These are phyloP conservation scores for Olyra latifolia DNA, from an alignment of 176 grass and related monocot genomes.

Conservation along the genomic window DNA sequence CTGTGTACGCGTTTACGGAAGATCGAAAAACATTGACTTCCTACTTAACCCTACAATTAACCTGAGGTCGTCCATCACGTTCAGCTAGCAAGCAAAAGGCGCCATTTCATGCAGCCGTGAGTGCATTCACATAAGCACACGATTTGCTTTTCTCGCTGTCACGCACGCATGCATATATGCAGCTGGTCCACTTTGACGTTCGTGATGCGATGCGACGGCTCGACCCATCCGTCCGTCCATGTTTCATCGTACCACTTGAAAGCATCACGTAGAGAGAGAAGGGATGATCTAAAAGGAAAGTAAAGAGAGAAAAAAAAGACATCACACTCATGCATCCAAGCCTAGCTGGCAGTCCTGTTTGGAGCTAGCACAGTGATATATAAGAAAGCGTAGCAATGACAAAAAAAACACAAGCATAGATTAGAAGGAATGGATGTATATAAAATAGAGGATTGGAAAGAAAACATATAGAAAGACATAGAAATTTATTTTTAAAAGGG, in stretches of 20 bases:
- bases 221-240: not conserved
- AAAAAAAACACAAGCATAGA: too few species aligned
- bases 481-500: too few species aligned
- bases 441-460: too few species aligned
- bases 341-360: too few species aligned
- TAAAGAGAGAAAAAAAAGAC: not conserved
- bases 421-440: too few species aligned
- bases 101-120: not conserved
- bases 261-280: not conserved
- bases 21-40: slow-evolving; percentile 28
- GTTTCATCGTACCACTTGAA: slow-evolving; percentile 7
- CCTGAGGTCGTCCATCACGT: not conserved
- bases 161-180: not conserved
- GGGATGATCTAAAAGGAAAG: not conserved
- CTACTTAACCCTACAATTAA: not conserved
- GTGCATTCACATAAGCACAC: not conserved
- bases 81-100: not conserved
- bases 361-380: too few species aligned
- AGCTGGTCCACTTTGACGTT: not conserved
- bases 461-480: too few species aligned
- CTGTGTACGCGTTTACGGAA: too few species aligned
- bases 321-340: not conserved
- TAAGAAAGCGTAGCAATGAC: too few species aligned
- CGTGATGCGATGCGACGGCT: not conserved
- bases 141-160: not conserved